phyloP scores from a whole-genome alignment of 1,284 basidiomycete species.

The Pseudozyma sp. region DNA sequence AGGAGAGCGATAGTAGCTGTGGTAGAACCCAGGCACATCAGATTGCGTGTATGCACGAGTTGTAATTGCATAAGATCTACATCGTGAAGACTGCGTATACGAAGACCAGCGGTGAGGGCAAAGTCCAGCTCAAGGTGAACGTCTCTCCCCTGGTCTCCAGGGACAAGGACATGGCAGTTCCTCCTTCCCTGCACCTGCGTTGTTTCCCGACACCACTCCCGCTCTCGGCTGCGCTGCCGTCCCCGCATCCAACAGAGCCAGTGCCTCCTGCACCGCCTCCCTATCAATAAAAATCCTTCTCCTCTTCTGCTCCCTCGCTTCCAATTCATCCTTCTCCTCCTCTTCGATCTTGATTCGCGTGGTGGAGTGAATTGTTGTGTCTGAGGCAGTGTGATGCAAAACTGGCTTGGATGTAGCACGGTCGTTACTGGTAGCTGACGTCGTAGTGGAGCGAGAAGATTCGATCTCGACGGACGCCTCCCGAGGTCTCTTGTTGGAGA shows the following conservation, averaged over 20 bases:
- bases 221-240: slow-evolving; percentile 34
- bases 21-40: too few relatives aligned
- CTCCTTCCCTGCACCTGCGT: slow-evolving; percentile 5
- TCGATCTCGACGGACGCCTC: slow-evolving; percentile 48
- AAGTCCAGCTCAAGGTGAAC: slow-evolving; percentile 3
- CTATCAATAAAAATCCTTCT: slow-evolving; percentile 53
- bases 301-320: slow-evolving; percentile 41
- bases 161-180: slow-evolving; percentile 38
- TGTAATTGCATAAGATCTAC: too few relatives aligned
- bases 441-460: slow-evolving; percentile 9
- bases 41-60: too few relatives aligned
- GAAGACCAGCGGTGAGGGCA: too few relatives aligned
- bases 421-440: slow-evolving; percentile 28
- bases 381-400: slow-evolving; percentile 20
- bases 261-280: slow-evolving; percentile 56
- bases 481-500: slow-evolving; percentile 25
- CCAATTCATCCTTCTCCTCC: neutral
- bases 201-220: neutral
- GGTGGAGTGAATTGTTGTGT: slow-evolving; percentile 8
- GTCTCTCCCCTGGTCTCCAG: slow-evolving; percentile 36
- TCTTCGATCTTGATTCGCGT: slow-evolving; percentile 20
- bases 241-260: slow-evolving; percentile 55
- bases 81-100: neutral
- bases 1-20: too few relatives aligned
- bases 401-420: slow-evolving; percentile 25